Percentiles rank a stretch among this genome's conserved stretches.
phyloP scores from a whole-genome alignment of 2,329 filamentous ascomycete species.

The Aspergillus chevalieri region DNA sequence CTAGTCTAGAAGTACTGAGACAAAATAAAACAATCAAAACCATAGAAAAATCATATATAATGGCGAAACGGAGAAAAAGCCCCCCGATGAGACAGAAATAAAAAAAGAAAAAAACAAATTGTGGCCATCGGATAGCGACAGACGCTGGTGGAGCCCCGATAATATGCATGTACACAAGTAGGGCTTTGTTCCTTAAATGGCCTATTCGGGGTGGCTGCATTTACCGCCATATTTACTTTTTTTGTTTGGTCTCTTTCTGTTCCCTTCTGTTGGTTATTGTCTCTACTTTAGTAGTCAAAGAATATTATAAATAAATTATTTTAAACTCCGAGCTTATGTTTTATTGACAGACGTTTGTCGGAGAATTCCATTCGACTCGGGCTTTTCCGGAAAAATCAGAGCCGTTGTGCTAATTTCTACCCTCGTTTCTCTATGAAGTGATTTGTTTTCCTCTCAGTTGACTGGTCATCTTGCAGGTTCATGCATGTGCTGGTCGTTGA shows the following conservation, averaged over 20 bases:
- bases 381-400: background rate
- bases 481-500: too few relatives aligned
- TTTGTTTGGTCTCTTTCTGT: background rate
- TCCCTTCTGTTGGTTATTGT: background rate
- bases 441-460: background rate
- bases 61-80: background rate
- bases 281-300: background rate
- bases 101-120: background rate
- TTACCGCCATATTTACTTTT: background rate
- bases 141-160: too few relatives aligned
- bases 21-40: background rate
- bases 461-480: background rate
- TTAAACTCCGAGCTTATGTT: background rate
- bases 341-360: background rate
- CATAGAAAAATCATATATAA: background rate
- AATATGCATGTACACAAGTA: too few relatives aligned
- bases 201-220: too few relatives aligned
- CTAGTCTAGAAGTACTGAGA: background rate
- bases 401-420: background rate
- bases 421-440: background rate
- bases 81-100: background rate
- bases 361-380: background rate
- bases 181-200: too few relatives aligned
- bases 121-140: too few relatives aligned
- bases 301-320: background rate